Percentiles rank a stretch among this genome's conserved stretches.
phyloP scores from a whole-genome alignment of 2,329 filamentous ascomycete species.

The Arthrinium phaeospermum region DNA sequence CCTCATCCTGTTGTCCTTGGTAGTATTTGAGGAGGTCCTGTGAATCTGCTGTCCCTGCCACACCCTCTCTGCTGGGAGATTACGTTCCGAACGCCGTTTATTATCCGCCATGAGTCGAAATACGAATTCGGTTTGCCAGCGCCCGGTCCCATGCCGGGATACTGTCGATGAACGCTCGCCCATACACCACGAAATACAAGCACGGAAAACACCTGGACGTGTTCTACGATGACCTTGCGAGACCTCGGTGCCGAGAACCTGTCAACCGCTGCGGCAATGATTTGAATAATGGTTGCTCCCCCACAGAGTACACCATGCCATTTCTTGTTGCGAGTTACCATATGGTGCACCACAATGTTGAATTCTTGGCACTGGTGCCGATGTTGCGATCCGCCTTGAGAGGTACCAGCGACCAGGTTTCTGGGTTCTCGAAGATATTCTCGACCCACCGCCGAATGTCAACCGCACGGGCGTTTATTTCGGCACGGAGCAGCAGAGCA shows the following conservation, averaged over 20 bases:
- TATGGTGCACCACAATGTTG: too few relatives aligned
- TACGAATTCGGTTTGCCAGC: neutral
- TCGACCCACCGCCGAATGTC: neutral
- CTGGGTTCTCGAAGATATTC: neutral
- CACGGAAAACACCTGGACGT: neutral
- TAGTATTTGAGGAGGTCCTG: neutral
- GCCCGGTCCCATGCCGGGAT: neutral
- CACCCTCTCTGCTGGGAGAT: neutral
- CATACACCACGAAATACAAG: neutral
- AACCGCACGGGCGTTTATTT: neutral
- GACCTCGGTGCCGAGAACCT: neutral
- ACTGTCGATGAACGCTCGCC: neutral
- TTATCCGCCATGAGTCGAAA: neutral
- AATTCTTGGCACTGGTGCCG: neutral
- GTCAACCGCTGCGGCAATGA: neutral
- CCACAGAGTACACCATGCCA: neutral
- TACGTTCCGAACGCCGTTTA: too few relatives aligned
- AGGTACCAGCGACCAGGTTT: neutral
- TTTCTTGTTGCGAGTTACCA: neutral
- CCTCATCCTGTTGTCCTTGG: neutral
- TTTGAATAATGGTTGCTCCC: neutral
- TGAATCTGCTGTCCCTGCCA: neutral
- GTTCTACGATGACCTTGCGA: neutral
- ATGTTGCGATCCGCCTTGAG: neutral
- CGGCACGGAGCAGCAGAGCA: neutral